Conservation (phyloP, 495 filamentous ascomycete species). For the Barbatosphaeria neglecta region DNA sequence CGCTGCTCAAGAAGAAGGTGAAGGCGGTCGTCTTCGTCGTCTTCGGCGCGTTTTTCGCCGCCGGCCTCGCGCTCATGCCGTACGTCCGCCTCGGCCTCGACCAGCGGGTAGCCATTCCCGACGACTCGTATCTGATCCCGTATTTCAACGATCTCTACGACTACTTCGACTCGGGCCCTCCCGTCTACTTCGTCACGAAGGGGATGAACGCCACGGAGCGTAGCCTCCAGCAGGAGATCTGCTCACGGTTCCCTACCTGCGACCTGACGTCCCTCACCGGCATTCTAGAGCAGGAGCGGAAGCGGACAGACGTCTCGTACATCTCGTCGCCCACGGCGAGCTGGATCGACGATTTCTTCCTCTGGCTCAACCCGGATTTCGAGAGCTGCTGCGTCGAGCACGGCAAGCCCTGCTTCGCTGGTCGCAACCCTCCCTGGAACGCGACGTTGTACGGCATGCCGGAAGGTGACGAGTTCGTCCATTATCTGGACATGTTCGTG, state of each 20-base stretch:
- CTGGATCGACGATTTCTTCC: conserved; percentile 94
- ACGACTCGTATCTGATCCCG: conserved; percentile 80
- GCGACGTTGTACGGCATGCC: conserved; percentile 84
- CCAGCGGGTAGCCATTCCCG: conserved; percentile 86
- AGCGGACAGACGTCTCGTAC: conserved; percentile 79
- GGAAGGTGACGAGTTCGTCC: conserved; percentile 75
- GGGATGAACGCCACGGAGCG: conserved; percentile 67
- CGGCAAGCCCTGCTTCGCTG: conserved; percentile 60
- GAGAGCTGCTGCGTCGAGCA: conserved; percentile 65
- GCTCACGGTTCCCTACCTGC: conserved; percentile 84
- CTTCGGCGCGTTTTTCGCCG: conserved; percentile 82
- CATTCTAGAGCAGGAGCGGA: conserved; percentile 83
- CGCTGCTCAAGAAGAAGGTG: conserved; percentile 62
- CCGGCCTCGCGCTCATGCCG: conserved; percentile 71
- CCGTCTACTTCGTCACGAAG: conserved; percentile 89
- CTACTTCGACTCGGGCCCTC: conserved; percentile 84
- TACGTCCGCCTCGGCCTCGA: conserved; percentile 79
- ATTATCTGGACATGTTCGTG: conserved; percentile 76
- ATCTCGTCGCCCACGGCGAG: conserved; percentile 85
- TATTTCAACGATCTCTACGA: conserved; percentile 93
- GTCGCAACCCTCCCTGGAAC: conserved; percentile 71
- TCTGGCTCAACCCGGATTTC: conserved; percentile 82
- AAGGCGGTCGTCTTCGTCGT: conserved; percentile 63
- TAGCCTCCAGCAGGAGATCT: conserved; percentile 68
- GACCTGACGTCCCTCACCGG: conserved; percentile 73